Evolutionary conservation across 1,139 yeast species (phyloP).

Genomic region (Yamadazyma taylorii): DNA sequence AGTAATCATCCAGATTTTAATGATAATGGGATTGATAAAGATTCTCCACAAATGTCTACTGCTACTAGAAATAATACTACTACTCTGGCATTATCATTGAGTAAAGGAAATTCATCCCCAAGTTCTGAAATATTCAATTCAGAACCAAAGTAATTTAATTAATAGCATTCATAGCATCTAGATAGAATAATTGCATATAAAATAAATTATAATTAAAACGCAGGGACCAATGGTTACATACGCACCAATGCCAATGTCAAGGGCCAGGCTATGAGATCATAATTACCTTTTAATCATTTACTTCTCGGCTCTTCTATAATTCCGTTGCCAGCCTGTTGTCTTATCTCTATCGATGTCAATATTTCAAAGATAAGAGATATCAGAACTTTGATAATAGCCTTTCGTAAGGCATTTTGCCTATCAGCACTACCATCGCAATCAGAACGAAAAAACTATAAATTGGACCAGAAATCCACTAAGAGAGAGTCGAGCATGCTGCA

Average conservation of each 20-base stretch:
- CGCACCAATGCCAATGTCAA: too few relatives aligned
- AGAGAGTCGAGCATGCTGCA: slow-evolving; percentile 3
- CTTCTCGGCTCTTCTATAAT: too few relatives aligned
- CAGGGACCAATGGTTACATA: too few relatives aligned
- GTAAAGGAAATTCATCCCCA: slow-evolving; percentile 16
- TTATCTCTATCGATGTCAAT: too few relatives aligned
- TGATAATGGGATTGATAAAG: slow-evolving; percentile 10
- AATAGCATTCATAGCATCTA: slow-evolving; percentile 1
- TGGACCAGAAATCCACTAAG: slow-evolving; percentile 1
- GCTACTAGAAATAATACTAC: slow-evolving; percentile 42
- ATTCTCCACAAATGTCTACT: slow-evolving; percentile 28
- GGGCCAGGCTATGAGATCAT: too few relatives aligned
- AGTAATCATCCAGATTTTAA: slow-evolving; percentile 5
- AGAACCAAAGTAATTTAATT: slow-evolving; percentile 3
- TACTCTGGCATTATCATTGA: slow-evolving; percentile 33
- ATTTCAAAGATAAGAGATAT: slow-evolving; percentile 1
- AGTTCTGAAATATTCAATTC: slow-evolving; percentile 11
- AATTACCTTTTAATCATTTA: too few relatives aligned
- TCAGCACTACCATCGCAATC: background rate
- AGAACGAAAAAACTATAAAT: slow-evolving; percentile 1
- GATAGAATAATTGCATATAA: slow-evolving; percentile 3
- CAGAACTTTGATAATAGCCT: background rate
- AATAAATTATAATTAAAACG: too few relatives aligned
- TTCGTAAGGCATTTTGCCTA: background rate
- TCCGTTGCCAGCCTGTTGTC: too few relatives aligned